Evolutionary conservation across 1,284 basidiomycete species (phyloP).

Genomic region (Anthracocystis setariae): DNA sequence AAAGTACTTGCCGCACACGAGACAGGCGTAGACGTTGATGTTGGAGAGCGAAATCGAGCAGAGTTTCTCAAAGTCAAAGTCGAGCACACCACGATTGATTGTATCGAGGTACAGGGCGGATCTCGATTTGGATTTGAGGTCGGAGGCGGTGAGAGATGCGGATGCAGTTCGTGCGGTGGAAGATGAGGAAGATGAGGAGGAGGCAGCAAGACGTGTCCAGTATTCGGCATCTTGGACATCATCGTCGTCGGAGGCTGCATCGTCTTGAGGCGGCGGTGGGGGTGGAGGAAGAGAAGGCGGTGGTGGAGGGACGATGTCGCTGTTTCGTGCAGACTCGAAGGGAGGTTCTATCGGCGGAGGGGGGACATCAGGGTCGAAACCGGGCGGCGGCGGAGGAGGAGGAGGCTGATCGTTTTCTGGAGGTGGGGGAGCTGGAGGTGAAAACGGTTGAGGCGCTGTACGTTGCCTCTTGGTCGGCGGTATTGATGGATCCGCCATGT

Average conservation of each 20-base stretch:
- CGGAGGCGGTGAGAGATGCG: slow-evolving; percentile 28
- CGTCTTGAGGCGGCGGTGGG: slow-evolving; percentile 30
- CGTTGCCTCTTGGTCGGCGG: slow-evolving; percentile 28
- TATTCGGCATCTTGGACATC: slow-evolving; percentile 53
- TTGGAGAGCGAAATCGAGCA: slow-evolving; percentile 96
- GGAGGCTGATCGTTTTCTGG: slow-evolving; percentile 11
- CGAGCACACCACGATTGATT: slow-evolving; percentile 73
- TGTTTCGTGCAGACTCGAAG: slow-evolving; percentile 19
- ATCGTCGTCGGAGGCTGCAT: slow-evolving; percentile 15
- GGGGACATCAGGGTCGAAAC: slow-evolving; percentile 25
- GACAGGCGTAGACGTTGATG: slow-evolving; percentile 96
- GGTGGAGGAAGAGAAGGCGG: slow-evolving; percentile 30
- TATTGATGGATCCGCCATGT: slow-evolving; percentile 5
- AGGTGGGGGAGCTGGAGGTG: slow-evolving; percentile 8
- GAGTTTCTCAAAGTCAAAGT: slow-evolving; percentile 99
- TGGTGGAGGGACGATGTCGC: slow-evolving; percentile 29
- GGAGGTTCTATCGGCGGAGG: slow-evolving; percentile 39
- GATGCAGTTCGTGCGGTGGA: slow-evolving; percentile 2
- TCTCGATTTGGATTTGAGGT: slow-evolving; percentile 71
- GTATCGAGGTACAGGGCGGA: slow-evolving; percentile 93
- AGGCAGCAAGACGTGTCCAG: slow-evolving; percentile 49
- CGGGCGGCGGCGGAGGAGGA: neutral
- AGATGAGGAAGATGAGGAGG: slow-evolving; percentile 6
- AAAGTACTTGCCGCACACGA: slow-evolving; percentile 98
- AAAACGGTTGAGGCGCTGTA: neutral